Conservation (phyloP, 768 basidiomycete species). For the Macrolepiota dolichaula region DNA sequence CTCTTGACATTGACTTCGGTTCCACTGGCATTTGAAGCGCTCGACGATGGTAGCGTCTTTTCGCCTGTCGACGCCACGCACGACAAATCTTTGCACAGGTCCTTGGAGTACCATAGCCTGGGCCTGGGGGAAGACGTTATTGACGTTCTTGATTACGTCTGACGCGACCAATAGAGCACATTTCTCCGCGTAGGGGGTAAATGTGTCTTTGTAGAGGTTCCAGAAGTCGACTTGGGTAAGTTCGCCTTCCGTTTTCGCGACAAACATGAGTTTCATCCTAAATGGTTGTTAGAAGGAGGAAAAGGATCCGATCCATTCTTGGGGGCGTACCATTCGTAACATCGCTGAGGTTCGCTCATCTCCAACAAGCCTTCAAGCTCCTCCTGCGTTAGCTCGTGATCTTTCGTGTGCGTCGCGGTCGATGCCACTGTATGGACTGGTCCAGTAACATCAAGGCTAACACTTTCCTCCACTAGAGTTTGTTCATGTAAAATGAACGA, state of each 20-base stretch:
- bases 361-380: slow-evolving; percentile 59
- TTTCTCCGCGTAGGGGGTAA: slow-evolving; percentile 55
- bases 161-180: slow-evolving; percentile 74
- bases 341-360: slow-evolving; percentile 72
- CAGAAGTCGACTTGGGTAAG: slow-evolving; percentile 95
- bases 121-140: slow-evolving; percentile 78
- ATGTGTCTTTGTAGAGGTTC: slow-evolving; percentile 87
- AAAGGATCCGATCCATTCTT: background rate
- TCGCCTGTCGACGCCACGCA: slow-evolving; percentile 77
- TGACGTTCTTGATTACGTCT: slow-evolving; percentile 94
- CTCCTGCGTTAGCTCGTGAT: slow-evolving; percentile 68
- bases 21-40: slow-evolving; percentile 78
- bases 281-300: background rate
- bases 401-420: slow-evolving; percentile 39
- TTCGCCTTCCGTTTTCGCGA: slow-evolving; percentile 70
- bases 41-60: slow-evolving; percentile 56
- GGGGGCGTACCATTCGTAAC: slow-evolving; percentile 69
- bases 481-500: slow-evolving; percentile 70
- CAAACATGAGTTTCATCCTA: slow-evolving; percentile 94
- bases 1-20: slow-evolving; percentile 51
- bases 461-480: slow-evolving; percentile 52
- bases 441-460: slow-evolving; percentile 60
- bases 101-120: slow-evolving; percentile 83
- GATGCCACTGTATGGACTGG: slow-evolving; percentile 57
- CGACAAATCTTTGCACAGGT: slow-evolving; percentile 75